Evolutionary conservation across 129 eudicot species (phyloP), one percentile per base, ranked within the genome.

Genomic region (Tanacetum coccineum): DNA sequence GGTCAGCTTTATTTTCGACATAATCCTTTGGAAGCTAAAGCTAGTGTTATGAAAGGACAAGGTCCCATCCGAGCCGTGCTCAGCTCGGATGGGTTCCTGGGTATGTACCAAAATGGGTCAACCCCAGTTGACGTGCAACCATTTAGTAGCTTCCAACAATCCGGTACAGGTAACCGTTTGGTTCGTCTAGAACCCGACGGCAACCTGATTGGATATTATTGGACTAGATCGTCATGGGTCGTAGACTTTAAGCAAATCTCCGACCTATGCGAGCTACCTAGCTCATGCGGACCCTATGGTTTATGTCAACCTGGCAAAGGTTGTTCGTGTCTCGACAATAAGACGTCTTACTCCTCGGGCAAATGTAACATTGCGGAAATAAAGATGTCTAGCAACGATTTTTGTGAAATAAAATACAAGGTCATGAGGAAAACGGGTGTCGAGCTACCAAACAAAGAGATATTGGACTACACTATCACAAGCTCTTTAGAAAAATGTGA

Each of bases 271-370:
- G 90, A 94, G 58, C 55, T 94, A 12, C 97, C 97, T 0, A 86
- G 88, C 59, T 62, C 93, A 7, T 94, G 99, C 68, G 99, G 99
- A 20, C 57, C 88, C 0, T 94, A 86, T 68, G 93, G 99, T 3
- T 51, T 94, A 0, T 94, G 99, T 19, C 74, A 52, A n/a, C 79
- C 85, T 6, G 95, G 93, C 11, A 73, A 70, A 14, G 87, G 86
- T 0, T 94, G 99, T 45, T 84, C 97, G 0, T 94, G 99, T 58
- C 48, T 94, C 13, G 81, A 89, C 56, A 76, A 84, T 68, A 75
- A 57, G 19, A 86, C 85, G 40, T 74, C 56, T 3, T 66, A 76
- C 75, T 59, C 40, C 7, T 61, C 88, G 64, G 74, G 81, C 60
- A 64, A 64, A 6, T 81, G 73, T 8, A 66, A 28, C 6, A 74